Evolutionary conservation across 1,284 basidiomycete genomes (phyloP), one percentile per base, ranked within the genome.

Genomic region (Moesziomyces antarcticus): DNA sequence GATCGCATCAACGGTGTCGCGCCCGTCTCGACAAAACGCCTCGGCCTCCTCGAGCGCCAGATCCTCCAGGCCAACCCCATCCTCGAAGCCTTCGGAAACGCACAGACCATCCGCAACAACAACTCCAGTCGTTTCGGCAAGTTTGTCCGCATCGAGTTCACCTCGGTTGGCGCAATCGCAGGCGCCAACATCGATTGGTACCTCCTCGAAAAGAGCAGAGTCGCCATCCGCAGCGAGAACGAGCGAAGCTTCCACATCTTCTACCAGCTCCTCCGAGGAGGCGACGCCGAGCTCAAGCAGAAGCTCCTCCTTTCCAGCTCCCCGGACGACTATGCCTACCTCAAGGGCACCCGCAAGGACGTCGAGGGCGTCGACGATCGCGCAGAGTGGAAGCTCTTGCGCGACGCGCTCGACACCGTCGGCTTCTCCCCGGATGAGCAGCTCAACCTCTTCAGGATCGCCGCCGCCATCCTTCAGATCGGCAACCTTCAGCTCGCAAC

Each of bases 111-210:
- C 85, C 88, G 96, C 50, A 99, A 99, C 84, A 98, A 99, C 86
- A 99, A 99, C 83, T 99, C 97, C 9, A 95, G 93, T 88, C 92
- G 97, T 47, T 99, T 98, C 84, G 71, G 94, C 25, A 99, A 99
- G 86, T 99, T 99, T 84, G 93, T 99, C 41, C 89, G 94, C 49
- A 99, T 99, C 76, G 93, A 92, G 81, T 99, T 99, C 84, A 91
- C 93, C 0, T 91, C 93, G 0, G 90, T 93, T 60, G 96, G 96
- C 0, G 93, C 93, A 68, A 99, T 99, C 60, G 93, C 94, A 1
- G 97, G 97, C 2, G 97, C 97, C 42, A 97, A 96, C 82, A 96
- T 99, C 70, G 95, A 99, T 84, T 99, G 97, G 97, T 99, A 99
- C 84, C 87, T 99, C 43, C 87, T 99, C 49, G 97, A 99, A 87